Percentiles rank a stretch among this genome's conserved stretches.
phyloP scores from a whole-genome alignment of 2,329 filamentous ascomycete genomes.

The Penicillium sp. region DNA sequence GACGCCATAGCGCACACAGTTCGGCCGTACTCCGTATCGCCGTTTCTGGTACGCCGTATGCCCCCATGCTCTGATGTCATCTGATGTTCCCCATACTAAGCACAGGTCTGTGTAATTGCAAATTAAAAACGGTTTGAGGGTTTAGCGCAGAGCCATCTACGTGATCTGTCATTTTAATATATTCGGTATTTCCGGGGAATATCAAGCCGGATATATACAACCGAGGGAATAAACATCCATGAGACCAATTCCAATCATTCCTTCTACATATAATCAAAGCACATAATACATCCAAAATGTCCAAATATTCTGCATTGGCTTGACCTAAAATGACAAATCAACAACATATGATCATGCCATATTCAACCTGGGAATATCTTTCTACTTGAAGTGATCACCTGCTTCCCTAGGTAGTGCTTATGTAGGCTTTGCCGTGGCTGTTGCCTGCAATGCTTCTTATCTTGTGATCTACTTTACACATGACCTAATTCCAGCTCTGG shows the following conservation, averaged over 20 bases:
- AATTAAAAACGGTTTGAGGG: not conserved
- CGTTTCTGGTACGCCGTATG: not conserved
- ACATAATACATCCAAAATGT: no score
- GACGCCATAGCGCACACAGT: slow-evolving; percentile 13
- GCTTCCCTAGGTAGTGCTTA: not conserved
- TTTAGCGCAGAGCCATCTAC: not conserved
- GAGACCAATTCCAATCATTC: not conserved
- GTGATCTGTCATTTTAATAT: not conserved
- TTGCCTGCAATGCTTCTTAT: not conserved
- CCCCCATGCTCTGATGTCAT: not conserved
- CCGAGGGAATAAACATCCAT: not conserved
- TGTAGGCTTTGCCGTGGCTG: not conserved
- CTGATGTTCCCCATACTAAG: not conserved
- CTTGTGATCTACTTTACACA: not conserved
- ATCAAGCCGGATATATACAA: not conserved
- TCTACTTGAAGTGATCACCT: not conserved
- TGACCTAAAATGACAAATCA: no score
- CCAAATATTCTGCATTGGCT: no score
- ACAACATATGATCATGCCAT: not conserved
- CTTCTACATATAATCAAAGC: no score
- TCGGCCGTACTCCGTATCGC: slow-evolving; percentile 10
- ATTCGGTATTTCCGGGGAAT: not conserved
- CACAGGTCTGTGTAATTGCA: no score
- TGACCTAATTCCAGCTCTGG: not conserved
- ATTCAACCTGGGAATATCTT: not conserved